Conservation (phyloP, 192 early-diverging fungal species). For the Linnemannia zychae region DNA sequence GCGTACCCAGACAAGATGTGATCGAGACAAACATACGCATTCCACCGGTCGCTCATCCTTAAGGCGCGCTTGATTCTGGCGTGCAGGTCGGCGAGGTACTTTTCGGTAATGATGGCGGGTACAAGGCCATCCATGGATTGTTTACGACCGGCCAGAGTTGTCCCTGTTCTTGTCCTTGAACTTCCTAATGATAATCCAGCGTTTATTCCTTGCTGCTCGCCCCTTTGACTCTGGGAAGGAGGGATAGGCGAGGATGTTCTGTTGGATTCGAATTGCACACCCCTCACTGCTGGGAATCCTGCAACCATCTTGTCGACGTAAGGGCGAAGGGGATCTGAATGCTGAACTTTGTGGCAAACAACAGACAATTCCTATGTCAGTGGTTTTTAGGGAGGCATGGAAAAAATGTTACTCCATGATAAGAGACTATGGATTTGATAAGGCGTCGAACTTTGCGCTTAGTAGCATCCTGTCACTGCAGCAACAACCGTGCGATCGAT, state of each 20-base stretch:
- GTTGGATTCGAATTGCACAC: constrained; percentile 42
- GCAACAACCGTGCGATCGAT: no score
- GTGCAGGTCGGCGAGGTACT: constrained; percentile 78
- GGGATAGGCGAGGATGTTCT: constrained; percentile 38
- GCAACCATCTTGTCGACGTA: constrained; percentile 75
- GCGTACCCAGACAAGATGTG: background rate
- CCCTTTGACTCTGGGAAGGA: constrained; percentile 15
- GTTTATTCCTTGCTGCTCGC: background rate
- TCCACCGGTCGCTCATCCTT: constrained; percentile 77
- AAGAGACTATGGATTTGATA: background rate
- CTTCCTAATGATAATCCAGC: constrained; percentile 3
- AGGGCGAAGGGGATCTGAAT: constrained; percentile 67
- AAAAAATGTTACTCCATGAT: background rate
- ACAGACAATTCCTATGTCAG: constrained; percentile 58
- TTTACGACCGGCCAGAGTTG: constrained; percentile 14
- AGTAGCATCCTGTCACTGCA: no score
- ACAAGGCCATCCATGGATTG: constrained; percentile 37
- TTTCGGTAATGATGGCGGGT: constrained; percentile 60
- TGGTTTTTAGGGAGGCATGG: background rate
- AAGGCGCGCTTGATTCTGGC: constrained; percentile 79
- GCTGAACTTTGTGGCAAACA: constrained; percentile 50
- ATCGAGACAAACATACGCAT: constrained; percentile 64
- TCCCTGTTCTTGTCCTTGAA: constrained; percentile 3
- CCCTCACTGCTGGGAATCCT: constrained; percentile 60
- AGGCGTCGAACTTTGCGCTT: background rate